phyloP scores from a whole-genome alignment of 257 asterid genomes.

The Thymus quinquecostatus region DNA sequence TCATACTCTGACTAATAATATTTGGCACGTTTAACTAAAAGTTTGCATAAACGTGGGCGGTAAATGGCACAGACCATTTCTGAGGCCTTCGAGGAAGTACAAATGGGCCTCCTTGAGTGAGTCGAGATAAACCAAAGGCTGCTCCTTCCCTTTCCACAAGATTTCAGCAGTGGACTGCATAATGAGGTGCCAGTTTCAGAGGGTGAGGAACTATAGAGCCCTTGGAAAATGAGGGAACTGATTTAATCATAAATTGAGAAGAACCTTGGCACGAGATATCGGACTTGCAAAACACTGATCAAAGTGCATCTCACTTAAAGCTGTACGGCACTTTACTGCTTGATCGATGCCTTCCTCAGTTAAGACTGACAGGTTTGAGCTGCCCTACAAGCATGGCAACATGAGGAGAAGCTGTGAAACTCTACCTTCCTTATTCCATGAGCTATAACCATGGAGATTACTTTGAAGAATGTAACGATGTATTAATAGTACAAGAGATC shows the following conservation, averaged over 20 bases:
- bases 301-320: slow-evolving; percentile 56
- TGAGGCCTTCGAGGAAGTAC: slow-evolving; percentile 73
- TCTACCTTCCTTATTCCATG: not conserved
- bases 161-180: slow-evolving; percentile 82
- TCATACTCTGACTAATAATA: no score
- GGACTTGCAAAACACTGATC: slow-evolving; percentile 86
- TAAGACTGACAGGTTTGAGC: slow-evolving; percentile 67
- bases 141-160: slow-evolving; percentile 71
- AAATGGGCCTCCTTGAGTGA: slow-evolving; percentile 80
- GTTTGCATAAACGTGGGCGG: not conserved
- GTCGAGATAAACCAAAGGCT: slow-evolving; percentile 75
- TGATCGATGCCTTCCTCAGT: slow-evolving; percentile 69
- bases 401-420: slow-evolving; percentile 19
- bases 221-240: not conserved
- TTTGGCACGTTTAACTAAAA: not conserved
- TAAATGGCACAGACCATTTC: slow-evolving; percentile 61
- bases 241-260: not conserved
- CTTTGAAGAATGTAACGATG: not conserved
- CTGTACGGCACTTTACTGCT: slow-evolving; percentile 64
- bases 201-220: slow-evolving; percentile 9
- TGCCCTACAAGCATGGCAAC: slow-evolving; percentile 54
- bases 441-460: no score
- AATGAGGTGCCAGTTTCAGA: slow-evolving; percentile 21
- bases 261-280: slow-evolving; percentile 80
- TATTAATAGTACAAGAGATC: not conserved